Evolutionary conservation across 208 protist species (phyloP), one percentile per base, ranked within the genome.

Genomic region (Sergeia podlipaevii): DNA sequence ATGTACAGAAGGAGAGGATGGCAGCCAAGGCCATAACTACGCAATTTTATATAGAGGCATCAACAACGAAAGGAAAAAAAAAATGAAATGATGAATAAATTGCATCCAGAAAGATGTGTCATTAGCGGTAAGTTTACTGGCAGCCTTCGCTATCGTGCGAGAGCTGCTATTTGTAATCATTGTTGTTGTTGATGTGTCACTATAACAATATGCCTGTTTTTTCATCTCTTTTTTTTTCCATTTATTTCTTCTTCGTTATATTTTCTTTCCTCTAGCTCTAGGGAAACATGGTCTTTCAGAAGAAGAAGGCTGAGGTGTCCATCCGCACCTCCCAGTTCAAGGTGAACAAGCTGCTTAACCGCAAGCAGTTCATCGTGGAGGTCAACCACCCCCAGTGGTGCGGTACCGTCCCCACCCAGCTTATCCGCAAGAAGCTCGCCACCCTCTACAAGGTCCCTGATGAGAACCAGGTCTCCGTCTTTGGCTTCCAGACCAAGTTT

Each of bases 341-440:
- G 82, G 97, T 97, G 71, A 99, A 99, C 97, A 97, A 97, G 63
- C 94, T 99, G 57, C 89, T 99, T 1, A 76, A 83, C 65, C 96
- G 98, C 83, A 99, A 98, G 85, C 98, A 99, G 93, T 98, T 99
- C 78, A 98, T 99, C 67, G 81, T 94, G 37, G 85, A 91, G 77
- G 76, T 93, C 57, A 92, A 81, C 63, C 77, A 91, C 76, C 85
- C 85, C 50, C 68, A 85, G 53, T 93, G 78, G 81, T 89, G 82
- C 58, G 85, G 84, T 70, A 94, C 87, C 58, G 87, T 99, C 51
- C 88, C 98, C 53, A 95, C 97, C 60, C 55, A 82, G 53, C 72
- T 98, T 46, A 74, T 99, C 48, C 85, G 84, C 57, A 89, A 97
- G 67, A 97, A 97, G 65, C 60, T 99, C 39, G 91, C 91, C 21